phyloP scores from a whole-genome alignment of 768 basidiomycete species.

The Phallus indusiatus region DNA sequence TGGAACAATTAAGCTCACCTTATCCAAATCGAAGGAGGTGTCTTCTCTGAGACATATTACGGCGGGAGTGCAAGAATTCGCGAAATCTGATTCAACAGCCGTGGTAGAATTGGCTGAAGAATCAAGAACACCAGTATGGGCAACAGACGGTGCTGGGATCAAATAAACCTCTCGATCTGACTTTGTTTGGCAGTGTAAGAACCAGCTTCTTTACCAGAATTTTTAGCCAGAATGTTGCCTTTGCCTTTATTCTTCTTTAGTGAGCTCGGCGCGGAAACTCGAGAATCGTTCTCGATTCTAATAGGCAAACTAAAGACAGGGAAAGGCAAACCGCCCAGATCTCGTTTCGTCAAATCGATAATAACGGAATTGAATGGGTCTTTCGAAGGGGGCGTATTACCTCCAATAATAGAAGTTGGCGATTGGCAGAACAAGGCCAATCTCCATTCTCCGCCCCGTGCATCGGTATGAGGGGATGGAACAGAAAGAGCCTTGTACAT shows the following conservation, averaged over 20 bases:
- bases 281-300: slow-evolving; percentile 16
- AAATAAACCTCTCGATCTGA: slow-evolving; percentile 51
- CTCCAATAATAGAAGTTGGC: slow-evolving; percentile 17
- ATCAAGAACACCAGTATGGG: not conserved
- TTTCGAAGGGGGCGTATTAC: not conserved
- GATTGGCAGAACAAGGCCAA: slow-evolving; percentile 40
- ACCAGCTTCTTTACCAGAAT: not conserved
- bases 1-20: slow-evolving; percentile 39
- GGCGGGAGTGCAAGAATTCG: not conserved
- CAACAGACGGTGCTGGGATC: slow-evolving; percentile 19
- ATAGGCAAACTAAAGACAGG: slow-evolving; percentile 67
- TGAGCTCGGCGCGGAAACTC: not conserved
- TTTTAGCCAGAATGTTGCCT: not conserved
- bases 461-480: slow-evolving; percentile 44
- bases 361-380: slow-evolving; percentile 10
- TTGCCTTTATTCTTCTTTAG: not conserved
- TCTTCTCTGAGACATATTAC: slow-evolving; percentile 58
- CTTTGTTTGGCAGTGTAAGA: slow-evolving; percentile 45
- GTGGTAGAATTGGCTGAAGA: not conserved
- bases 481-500: slow-evolving; percentile 73
- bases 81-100: not conserved
- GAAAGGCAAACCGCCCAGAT: slow-evolving; percentile 40
- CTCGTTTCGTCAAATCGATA: slow-evolving; percentile 34
- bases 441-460: slow-evolving; percentile 52
- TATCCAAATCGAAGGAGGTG: slow-evolving; percentile 88